Conservation (phyloP, 345 rosid species). For the Salix caprea region DNA sequence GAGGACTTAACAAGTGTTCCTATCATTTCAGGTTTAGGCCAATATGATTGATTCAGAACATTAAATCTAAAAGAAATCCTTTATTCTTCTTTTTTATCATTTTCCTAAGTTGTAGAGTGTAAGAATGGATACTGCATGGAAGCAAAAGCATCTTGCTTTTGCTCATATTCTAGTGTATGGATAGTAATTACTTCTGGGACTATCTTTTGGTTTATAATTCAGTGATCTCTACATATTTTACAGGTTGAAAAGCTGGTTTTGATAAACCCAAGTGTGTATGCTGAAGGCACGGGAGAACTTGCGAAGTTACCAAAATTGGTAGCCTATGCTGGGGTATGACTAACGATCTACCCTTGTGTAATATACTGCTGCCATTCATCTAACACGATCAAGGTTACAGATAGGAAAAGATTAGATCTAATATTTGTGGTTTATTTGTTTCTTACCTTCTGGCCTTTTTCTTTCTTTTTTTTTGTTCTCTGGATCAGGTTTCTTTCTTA, state of each 20-base stretch:
- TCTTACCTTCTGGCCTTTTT: neutral
- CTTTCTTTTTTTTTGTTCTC: neutral
- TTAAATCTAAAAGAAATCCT: neutral
- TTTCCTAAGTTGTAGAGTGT: neutral
- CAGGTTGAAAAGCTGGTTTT: conserved; percentile 76
- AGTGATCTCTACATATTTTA: neutral
- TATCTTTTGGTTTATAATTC: neutral
- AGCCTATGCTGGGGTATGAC: conserved; percentile 84
- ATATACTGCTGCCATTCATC: neutral
- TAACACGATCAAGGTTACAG: neutral
- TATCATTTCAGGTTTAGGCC: neutral
- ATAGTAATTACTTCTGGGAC: neutral
- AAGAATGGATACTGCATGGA: no score
- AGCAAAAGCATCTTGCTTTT: neutral
- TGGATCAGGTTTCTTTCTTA: conserved; percentile 51
- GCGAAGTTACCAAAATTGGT: conserved; percentile 61
- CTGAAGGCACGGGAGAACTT: conserved; percentile 85
- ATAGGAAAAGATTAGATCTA: neutral
- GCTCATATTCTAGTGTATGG: neutral
- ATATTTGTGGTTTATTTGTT: neutral
- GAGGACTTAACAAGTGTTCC: neutral
- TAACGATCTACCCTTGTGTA: neutral
- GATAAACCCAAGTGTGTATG: conserved; percentile 83
- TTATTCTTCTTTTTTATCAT: neutral
- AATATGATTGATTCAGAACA: neutral